Conservation (phyloP, 2,329 filamentous ascomycete genomes). For the Cladosporium sp. region DNA sequence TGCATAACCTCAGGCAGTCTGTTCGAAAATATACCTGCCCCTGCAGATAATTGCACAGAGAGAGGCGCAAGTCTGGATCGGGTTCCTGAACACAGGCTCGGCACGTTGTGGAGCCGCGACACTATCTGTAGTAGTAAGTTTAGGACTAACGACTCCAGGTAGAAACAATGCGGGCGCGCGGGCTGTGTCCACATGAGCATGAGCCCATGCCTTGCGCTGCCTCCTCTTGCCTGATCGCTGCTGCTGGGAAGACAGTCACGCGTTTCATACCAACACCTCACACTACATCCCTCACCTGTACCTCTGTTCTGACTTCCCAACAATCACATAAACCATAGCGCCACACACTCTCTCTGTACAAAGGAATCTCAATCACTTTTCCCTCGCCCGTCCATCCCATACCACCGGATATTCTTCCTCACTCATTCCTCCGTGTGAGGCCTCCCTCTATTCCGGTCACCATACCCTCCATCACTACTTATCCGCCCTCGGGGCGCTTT, state of each 20-base stretch:
- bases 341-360: slow-evolving; percentile 1
- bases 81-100: background rate
- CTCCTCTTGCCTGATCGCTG: background rate
- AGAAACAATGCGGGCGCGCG: background rate
- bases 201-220: background rate
- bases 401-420: background rate
- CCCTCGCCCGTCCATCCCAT: background rate
- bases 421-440: background rate
- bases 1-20: no score
- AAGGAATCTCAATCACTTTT: slow-evolving; percentile 7
- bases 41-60: no score
- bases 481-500: background rate
- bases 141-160: no score
- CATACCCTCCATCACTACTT: slow-evolving; percentile 3
- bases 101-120: slow-evolving; percentile 8
- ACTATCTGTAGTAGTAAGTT: no score
- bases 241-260: background rate
- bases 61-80: no score
- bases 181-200: slow-evolving; percentile 9
- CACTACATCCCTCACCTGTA: slow-evolving; percentile 2
- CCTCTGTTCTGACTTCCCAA: slow-evolving; percentile 7
- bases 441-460: background rate
- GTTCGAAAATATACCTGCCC: no score
- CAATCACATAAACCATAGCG: background rate
- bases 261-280: background rate